Evolutionary conservation across 1,139 yeast species (phyloP).

Genomic region (Taphrina betulina): DNA sequence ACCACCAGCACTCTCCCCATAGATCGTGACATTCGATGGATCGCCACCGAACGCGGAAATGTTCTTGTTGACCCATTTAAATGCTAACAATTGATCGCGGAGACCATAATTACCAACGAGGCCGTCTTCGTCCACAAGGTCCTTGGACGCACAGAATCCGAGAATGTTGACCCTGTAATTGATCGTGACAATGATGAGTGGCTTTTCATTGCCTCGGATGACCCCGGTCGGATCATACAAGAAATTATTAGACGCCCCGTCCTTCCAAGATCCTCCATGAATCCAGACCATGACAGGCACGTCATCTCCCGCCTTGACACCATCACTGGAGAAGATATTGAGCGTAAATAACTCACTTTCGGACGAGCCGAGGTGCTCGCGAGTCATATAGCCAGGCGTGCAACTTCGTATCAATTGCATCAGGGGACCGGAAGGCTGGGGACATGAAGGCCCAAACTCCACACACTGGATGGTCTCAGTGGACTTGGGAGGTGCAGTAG

Average conservation of each 20-base stretch:
- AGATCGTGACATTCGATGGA: conserved; percentile 43
- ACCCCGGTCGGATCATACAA: conserved; percentile 43
- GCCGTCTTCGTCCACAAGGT: conserved; percentile 33
- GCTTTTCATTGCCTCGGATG: conserved; percentile 40
- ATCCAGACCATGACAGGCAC: conserved; percentile 46
- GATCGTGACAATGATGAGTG: conserved; percentile 45
- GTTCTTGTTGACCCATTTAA: conserved; percentile 47
- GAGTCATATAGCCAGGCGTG: conserved; percentile 7
- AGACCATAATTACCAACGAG: conserved; percentile 44
- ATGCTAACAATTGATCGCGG: conserved; percentile 44
- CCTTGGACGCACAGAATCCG: conserved; percentile 43
- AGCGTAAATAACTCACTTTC: conserved; percentile 21
- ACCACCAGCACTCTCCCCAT: conserved; percentile 48
- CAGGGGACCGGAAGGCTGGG: conserved; percentile 12
- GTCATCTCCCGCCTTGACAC: conserved; percentile 24
- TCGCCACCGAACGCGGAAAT: conserved; percentile 46
- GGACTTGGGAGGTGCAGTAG: conserved; percentile 12
- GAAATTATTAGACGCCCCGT: conserved; percentile 44
- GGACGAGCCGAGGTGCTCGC: conserved; percentile 21
- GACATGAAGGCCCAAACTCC: conserved; percentile 24
- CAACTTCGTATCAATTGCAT: neutral
- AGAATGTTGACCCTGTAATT: conserved; percentile 47
- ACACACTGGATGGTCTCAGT: conserved; percentile 12
- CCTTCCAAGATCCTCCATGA: conserved; percentile 47
- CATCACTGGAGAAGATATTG: conserved; percentile 19